These are phyloP conservation scores for Massarina eburnea DNA, from an alignment of 2,329 filamentous ascomycete genomes.

Conservation along the genomic window DNA sequence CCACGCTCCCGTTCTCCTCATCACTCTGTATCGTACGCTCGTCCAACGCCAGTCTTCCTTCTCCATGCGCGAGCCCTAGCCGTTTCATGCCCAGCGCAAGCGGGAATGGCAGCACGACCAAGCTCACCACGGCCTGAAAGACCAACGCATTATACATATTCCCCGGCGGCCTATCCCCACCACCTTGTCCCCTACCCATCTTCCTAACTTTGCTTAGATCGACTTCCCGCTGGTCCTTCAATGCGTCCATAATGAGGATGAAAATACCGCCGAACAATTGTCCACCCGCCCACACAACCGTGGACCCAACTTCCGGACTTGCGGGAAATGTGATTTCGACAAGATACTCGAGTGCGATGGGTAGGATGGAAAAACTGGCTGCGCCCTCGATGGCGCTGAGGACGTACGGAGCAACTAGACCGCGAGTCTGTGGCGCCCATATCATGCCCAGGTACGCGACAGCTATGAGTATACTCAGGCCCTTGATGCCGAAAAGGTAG, in stretches of 20 bases:
- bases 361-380: conserved; percentile 76
- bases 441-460: conserved; percentile 75
- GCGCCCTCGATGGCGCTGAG: conserved; percentile 78
- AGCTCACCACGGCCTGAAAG: conserved; percentile 73
- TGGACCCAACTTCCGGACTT: conserved; percentile 80
- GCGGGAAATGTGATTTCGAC: conserved; percentile 87
- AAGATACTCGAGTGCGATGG: conserved; percentile 82
- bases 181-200: conserved; percentile 19
- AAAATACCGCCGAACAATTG: conserved; percentile 85
- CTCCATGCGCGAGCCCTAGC: conserved; percentile 57
- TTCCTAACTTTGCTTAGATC: conserved; percentile 32
- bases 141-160: conserved; percentile 77
- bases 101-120: conserved; percentile 66
- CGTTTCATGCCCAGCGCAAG: conserved; percentile 63
- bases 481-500: conserved; percentile 72
- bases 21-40: conserved; percentile 22
- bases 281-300: conserved; percentile 81
- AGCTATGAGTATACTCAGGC: conserved; percentile 73
- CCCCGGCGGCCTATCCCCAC: conserved; percentile 54
- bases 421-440: conserved; percentile 71
- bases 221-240: conserved; percentile 51
- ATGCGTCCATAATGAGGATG: conserved; percentile 76
- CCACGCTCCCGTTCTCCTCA: conserved; percentile 11
- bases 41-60: conserved; percentile 38
- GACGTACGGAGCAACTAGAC: conserved; percentile 69